Base-by-base conservation (phyloP, 768 basidiomycete genomes). In the Tremella fuciformis region DNA sequence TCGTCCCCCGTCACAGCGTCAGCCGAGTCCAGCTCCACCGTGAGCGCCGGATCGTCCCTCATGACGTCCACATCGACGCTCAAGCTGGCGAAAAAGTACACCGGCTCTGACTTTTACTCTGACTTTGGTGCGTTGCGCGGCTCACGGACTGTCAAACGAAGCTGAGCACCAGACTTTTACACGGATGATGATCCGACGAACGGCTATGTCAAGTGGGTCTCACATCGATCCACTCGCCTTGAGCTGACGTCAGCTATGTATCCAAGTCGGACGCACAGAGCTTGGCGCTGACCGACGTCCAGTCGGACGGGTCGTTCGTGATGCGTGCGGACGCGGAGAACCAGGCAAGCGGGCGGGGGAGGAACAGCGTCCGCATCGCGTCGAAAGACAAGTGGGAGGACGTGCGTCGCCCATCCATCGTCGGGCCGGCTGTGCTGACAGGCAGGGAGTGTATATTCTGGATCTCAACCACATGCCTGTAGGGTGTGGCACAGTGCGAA, bases 391-490 rank as follows among this genome's bases (percentile, higher is more conserved):
- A 74, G 53, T 77, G 54, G 38, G 74, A 63, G 2, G 76, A 77
- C 64, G 73, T 70, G 48, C 64, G 69, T 47, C 40, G 16, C 25
- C 13, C 48, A n/a, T 25, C n/a, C n/a, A n/a, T 49, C n/a, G 34
- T 26, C 6, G 13, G 16, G 42, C 26, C 7, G 8, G 42, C n/a
- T 15, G 15, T 29, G 52, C 44, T 64, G 49, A 58, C 50, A 39
- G 2, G 24, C 21, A 74, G 70, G 70, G 74, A n/a, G 70, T 77
- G 4, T 77, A 77, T 48, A 71, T 77, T 29, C 58, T 77, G 19
- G 76, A 77, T 53, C 38, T 77, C 15, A 66, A 69, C 39, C 74
- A 77, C 53, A 72, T 77, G 69, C 76, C 76, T 4, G 74, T 75
- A 0, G 76, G 76, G 34, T 77, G 76, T 53, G 76, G 76, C 2